Evolutionary conservation across 306 rosid species (phyloP), one percentile per base, ranked within the genome.

Genomic region (Vigna reflexopilosa): DNA sequence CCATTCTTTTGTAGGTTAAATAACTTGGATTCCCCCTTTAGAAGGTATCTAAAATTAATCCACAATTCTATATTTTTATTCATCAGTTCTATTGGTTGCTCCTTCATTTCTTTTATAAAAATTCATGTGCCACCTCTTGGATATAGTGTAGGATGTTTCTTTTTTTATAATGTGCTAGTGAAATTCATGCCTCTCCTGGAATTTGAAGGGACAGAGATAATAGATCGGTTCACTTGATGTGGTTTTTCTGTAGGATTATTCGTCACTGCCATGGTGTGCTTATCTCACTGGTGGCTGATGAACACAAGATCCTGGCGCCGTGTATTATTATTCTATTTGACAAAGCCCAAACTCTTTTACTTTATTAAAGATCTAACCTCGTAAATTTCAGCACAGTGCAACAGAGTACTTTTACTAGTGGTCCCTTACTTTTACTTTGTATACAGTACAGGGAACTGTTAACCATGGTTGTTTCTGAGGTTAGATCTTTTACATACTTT

Each of bases 1-100:
- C 17, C 82, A 85, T 91, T 87, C 91, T 88, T 79, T 90, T 86
- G 89, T 87, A 82, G 90, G 66, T 17, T 76, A 63, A 82, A 69
- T 42, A 50, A 61, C 79, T 63, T 64, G 86, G 85, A 85, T 81
- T 79, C 65, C 75, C 57, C 47, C 47, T 2, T 63, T 77, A 67
- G 28, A 66, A 38, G 81, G 65, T 65, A 49, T 40, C 72, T 79
- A 17, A 44, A 83, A 44, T 68, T 63, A 24, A 65, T 77, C 57
- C 77, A 24, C 70, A 22, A 45, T 72, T 76, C 66, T 78, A 64
- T 36, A 64, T 38, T 38, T 78, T 73, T 78, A 72, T 45, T 77
- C 73, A 54, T 38, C 36, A 15, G 62, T 38, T 57, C 1, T 7
- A 67, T 58, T 2, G 12, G 28, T 65, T 34, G 54, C 67, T 28